Percentiles rank a stretch among this genome's conserved stretches.
Conservation (phyloP, 164 flowering plant genomes). For the grape (Vitis vinifera) region ASM3070453v1 NC_081822.1:4469501-4470000, state of each 20-base stretch:
- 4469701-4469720: conserved; percentile 4
- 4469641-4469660: conserved; percentile 27
- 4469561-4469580: conserved; percentile 36
- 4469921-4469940: conserved; percentile 39
- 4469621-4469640: conserved; percentile 26
- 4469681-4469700: conserved; percentile 34
- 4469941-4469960: conserved; percentile 15
- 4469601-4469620: conserved; percentile 18
- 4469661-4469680: conserved; percentile 23
- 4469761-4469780: conserved; percentile 24
- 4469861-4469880: not conserved
- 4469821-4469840: conserved; percentile 18
- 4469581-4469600: conserved; percentile 25
- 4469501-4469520: conserved; percentile 26
- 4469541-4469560: conserved; percentile 46
- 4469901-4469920: not conserved
- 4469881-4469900: conserved; percentile 2
- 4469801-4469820: conserved; percentile 18
- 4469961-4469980: conserved; percentile 13
- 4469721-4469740: conserved; percentile 16
- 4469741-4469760: conserved; percentile 25
- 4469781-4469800: conserved; percentile 21
- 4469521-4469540: conserved; percentile 33
- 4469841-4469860: conserved; percentile 35
- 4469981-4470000: conserved; percentile 15